These are phyloP conservation scores for Vanrija humicola DNA, from an alignment of 1,284 basidiomycete genomes.

Conservation along the genomic window DNA sequence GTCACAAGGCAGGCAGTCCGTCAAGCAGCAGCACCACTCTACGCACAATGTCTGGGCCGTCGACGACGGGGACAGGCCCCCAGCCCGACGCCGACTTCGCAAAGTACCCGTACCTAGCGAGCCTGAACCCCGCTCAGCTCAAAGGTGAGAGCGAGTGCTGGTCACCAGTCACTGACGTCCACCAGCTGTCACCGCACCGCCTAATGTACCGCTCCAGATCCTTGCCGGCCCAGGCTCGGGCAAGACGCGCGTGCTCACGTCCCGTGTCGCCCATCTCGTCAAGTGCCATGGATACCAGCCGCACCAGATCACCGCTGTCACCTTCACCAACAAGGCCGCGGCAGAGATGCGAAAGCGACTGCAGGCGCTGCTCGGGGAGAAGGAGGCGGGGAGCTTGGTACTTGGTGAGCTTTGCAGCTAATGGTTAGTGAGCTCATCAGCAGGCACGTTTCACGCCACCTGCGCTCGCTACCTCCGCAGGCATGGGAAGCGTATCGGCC, in stretches of 20 bases:
- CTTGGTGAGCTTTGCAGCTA: conserved; percentile 53
- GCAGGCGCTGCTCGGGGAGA: conserved; percentile 64
- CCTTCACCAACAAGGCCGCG: conserved; percentile 85
- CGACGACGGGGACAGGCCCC: not conserved
- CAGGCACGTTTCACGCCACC: conserved; percentile 80
- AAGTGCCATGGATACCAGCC: conserved; percentile 58
- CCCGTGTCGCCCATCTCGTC: conserved; percentile 72
- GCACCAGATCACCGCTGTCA: conserved; percentile 69
- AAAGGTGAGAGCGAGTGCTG: conserved; percentile 21
- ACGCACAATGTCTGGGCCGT: not conserved
- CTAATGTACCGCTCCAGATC: conserved; percentile 67
- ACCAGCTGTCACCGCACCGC: conserved; percentile 64
- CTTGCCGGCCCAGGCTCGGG: conserved; percentile 81
- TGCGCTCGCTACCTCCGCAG: conserved; percentile 68
- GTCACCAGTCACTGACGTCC: not conserved
- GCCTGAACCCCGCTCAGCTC: conserved; percentile 39
- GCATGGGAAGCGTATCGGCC: conserved; percentile 59
- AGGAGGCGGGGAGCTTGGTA: conserved; percentile 59
- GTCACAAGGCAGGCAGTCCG: not conserved
- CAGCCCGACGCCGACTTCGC: not conserved
- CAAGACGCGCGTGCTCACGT: conserved; percentile 66
- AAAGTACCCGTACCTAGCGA: conserved; percentile 31
- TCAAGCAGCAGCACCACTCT: too few species aligned
- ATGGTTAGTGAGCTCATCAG: conserved; percentile 7
- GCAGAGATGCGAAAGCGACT: conserved; percentile 80